phyloP scores from a whole-genome alignment of 768 basidiomycete species.

The Terana coerulea region DNA sequence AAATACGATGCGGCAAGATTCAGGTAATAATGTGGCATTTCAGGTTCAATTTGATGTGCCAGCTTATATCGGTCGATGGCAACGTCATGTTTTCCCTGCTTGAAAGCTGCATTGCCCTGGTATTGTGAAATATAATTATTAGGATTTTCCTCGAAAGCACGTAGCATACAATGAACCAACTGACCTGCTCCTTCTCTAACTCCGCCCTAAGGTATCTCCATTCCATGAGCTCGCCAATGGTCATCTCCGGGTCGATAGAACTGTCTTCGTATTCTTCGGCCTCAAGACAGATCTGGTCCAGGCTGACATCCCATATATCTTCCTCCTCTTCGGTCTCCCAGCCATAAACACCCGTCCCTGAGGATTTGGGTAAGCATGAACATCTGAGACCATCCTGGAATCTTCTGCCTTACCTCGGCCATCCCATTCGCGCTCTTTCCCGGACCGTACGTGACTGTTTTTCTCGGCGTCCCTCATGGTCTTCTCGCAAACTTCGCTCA shows the following conservation, averaged over 20 bases:
- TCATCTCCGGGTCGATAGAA: slow-evolving; percentile 49
- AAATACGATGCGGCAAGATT: slow-evolving; percentile 74
- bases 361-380: background rate
- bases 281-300: slow-evolving; percentile 60
- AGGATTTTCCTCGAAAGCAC: background rate
- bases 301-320: slow-evolving; percentile 69
- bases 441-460: slow-evolving; percentile 50
- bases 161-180: slow-evolving; percentile 11
- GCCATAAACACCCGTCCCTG: slow-evolving; percentile 58
- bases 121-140: background rate
- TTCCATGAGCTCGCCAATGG: slow-evolving; percentile 72
- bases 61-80: slow-evolving; percentile 58
- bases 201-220: slow-evolving; percentile 70
- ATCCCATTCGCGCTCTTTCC: slow-evolving; percentile 76
- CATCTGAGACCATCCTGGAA: background rate
- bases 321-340: slow-evolving; percentile 78
- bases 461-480: slow-evolving; percentile 70
- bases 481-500: slow-evolving; percentile 73
- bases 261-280: slow-evolving; percentile 44
- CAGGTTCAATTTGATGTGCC: slow-evolving; percentile 63
- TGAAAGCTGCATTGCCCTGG: slow-evolving; percentile 69
- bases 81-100: slow-evolving; percentile 49
- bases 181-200: slow-evolving; percentile 64
- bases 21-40: slow-evolving; percentile 71
- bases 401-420: slow-evolving; percentile 44